Percentiles rank a stretch among this genome's conserved stretches.
Conservation (phyloP, 2,329 filamentous ascomycete genomes). For the Apiospora hydei region DNA sequence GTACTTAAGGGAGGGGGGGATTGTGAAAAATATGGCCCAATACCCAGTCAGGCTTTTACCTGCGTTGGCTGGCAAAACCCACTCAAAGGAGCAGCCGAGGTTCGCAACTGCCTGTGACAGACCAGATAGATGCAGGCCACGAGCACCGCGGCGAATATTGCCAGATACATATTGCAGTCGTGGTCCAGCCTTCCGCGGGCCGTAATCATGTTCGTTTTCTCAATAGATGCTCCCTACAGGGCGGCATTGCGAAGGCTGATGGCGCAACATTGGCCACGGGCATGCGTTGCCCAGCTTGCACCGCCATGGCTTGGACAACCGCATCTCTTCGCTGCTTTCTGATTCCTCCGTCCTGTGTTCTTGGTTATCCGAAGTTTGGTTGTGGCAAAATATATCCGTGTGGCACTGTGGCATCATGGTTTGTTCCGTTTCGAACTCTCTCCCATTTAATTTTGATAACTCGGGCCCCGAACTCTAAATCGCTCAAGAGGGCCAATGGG, state of each 20-base stretch:
- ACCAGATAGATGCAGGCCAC: too few relatives aligned
- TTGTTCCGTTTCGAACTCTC: slow-evolving; percentile 16
- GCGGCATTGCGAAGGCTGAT: not conserved
- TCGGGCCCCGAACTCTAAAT: not conserved
- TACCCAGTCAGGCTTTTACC: too few relatives aligned
- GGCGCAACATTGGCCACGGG: not conserved
- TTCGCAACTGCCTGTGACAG: too few relatives aligned
- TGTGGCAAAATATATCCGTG: not conserved
- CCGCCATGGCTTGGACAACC: too few relatives aligned
- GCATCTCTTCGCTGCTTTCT: not conserved
- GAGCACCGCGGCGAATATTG: too few relatives aligned
- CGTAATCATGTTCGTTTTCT: too few relatives aligned
- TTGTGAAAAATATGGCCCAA: not conserved
- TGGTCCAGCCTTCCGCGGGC: too few relatives aligned
- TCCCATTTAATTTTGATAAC: not conserved
- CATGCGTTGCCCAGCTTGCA: not conserved
- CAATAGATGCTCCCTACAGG: too few relatives aligned
- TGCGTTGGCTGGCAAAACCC: too few relatives aligned
- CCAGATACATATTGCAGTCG: too few relatives aligned
- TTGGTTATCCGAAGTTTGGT: not conserved
- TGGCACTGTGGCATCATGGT: not conserved
- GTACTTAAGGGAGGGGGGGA: not conserved
- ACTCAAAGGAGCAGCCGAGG: too few relatives aligned
- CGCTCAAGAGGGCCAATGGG: not conserved
- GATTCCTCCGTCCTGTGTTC: not conserved